These are phyloP conservation scores for Apiotrichum veenhuisii DNA, from an alignment of 1,284 basidiomycete genomes.

Conservation along the genomic window DNA sequence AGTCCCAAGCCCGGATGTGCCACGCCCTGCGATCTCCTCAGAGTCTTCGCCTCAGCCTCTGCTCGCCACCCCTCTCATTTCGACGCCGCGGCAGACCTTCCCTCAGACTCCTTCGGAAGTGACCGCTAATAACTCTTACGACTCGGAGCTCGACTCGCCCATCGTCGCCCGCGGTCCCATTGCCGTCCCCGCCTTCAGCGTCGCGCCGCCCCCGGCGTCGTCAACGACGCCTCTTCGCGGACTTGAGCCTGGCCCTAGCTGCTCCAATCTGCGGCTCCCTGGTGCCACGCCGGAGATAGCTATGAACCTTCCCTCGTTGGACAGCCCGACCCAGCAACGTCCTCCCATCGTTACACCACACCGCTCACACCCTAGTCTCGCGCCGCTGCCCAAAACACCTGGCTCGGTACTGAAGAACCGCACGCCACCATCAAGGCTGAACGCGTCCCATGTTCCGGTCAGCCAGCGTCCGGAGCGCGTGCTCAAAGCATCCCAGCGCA, in stretches of 20 bases:
- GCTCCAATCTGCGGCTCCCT: neutral
- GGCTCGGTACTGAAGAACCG: neutral
- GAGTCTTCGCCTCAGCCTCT: neutral
- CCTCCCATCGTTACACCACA: neutral
- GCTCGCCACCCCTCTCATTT: neutral
- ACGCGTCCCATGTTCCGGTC: neutral
- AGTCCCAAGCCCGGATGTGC: neutral
- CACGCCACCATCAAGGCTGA: neutral
- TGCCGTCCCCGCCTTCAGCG: constrained; percentile 27
- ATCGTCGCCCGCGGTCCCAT: constrained; percentile 32
- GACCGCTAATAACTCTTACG: constrained; percentile 9
- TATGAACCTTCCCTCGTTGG: constrained; percentile 3
- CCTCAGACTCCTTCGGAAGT: neutral
- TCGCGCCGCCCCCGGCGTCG: neutral
- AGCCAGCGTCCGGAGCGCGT: neutral
- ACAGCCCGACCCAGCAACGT: neutral
- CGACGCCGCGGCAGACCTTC: neutral
- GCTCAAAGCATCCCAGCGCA: neutral
- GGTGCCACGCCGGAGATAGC: neutral
- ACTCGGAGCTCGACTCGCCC: constrained; percentile 29
- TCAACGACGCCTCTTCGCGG: neutral
- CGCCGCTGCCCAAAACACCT: neutral
- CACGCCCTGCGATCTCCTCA: neutral
- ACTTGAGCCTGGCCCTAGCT: neutral
- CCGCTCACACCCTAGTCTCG: neutral